phyloP scores from a whole-genome alignment of 352 stramenopile species.

The Pythium biforme region DNA sequence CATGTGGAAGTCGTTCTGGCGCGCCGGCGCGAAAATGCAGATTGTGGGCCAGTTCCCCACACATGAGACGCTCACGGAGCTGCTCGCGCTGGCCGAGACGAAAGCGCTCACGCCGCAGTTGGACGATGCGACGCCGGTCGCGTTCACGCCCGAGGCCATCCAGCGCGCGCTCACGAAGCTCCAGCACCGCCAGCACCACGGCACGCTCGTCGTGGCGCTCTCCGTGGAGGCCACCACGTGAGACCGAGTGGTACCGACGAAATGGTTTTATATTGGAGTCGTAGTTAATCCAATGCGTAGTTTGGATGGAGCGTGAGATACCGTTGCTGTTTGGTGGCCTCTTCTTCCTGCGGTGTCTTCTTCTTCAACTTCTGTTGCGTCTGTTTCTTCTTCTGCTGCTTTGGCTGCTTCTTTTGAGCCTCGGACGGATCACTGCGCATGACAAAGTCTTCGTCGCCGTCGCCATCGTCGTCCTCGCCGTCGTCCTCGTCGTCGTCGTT shows the following conservation, averaged over 20 bases:
- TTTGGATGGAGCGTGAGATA: constrained; percentile 83
- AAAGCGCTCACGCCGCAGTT: constrained; percentile 44
- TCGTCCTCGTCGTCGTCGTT: constrained; percentile 11
- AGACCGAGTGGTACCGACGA: no score
- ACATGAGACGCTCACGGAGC: constrained; percentile 31
- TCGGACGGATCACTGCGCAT: not conserved
- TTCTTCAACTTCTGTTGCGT: constrained; percentile 13
- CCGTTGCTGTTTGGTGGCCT: constrained; percentile 60
- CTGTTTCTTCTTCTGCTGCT: not conserved
- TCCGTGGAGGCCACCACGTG: not conserved
- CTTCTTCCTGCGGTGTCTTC: constrained; percentile 38
- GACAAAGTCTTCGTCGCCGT: constrained; percentile 17
- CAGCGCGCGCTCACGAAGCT: constrained; percentile 51
- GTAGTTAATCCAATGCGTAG: constrained; percentile 59
- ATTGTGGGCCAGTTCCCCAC: constrained; percentile 34
- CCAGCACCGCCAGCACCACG: constrained; percentile 49
- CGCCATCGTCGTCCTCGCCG: constrained; percentile 1
- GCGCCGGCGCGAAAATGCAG: constrained; percentile 25
- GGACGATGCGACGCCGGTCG: constrained; percentile 54
- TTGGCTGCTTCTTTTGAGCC: not conserved
- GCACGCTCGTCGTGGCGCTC: constrained; percentile 61
- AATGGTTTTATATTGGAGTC: not conserved
- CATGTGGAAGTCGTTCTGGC: constrained; percentile 34
- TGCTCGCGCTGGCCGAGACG: constrained; percentile 42
- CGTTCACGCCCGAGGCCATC: constrained; percentile 63